Evolutionary conservation across 208 protist species (phyloP), one percentile per base, ranked within the genome.

Genomic region (Trypanosoma grayi): DNA sequence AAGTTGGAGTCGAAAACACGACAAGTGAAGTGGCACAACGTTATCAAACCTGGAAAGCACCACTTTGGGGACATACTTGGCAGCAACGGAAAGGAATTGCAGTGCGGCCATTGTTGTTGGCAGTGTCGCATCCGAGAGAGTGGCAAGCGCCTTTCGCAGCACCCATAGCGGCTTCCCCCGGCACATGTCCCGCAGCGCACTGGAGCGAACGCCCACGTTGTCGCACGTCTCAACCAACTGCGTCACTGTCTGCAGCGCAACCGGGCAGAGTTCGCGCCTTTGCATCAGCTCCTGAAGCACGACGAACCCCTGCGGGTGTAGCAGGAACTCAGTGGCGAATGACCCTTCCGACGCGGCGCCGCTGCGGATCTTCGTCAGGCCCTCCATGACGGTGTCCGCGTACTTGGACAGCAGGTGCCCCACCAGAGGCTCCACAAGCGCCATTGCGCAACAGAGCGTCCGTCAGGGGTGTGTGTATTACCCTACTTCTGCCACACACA

Each of bases 321-420:
- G 63, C 22, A 87, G 58, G 43, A 95, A 79, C 4, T 63, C 53
- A 8, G 74, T 66, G 7, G 80, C 74, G 53, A 93, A 87, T 9
- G 62, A 58, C 20, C 65, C 31, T 51, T 84, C 75, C 4, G 62
- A 41, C 51, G 46, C 57, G 4, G 66, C 75, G 20, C 75, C 60
- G 3, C 36, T 77, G 13, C 70, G 47, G 46, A 95, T 93, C 62
- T 92, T 93, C 16, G 75, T 53, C 0, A 95, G 67, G 0, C 90
- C 90, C 45, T 96, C 90, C 24, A 70, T 60, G 10, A 90, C 83
- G 0, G 83, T 93, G 50, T 92, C 80, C n/a, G 70, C 75, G 60
- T 94, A 85, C 65, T 83, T 77, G 41, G 90, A 96, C 16, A 96
- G 70, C 39, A 94, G 66, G 39, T 92, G 81, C 6, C 88, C 88